A percentile compares a stretch with the other conserved stretches of the same genome.
phyloP scores from a whole-genome alignment of 2,329 filamentous ascomycete species.

The Cladobotryum protrusum region DNA sequence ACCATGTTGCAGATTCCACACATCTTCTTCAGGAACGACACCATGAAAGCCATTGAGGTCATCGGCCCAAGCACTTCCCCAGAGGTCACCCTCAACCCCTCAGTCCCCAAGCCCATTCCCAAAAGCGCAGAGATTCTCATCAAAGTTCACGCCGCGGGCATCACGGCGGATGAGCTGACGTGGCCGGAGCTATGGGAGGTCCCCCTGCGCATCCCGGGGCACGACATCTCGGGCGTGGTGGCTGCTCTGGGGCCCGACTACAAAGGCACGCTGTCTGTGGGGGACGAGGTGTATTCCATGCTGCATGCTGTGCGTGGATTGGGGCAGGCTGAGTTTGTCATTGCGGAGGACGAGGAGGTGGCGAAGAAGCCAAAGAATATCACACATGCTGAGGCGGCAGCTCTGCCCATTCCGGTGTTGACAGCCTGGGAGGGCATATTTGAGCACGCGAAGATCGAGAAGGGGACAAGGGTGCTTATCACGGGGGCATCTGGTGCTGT shows the following conservation, averaged over 20 bases:
- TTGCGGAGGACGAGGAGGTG: constrained; percentile 13
- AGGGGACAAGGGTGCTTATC: constrained; percentile 19
- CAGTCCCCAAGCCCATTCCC: constrained; percentile 16
- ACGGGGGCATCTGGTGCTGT: constrained; percentile 28
- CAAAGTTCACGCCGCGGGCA: constrained; percentile 25
- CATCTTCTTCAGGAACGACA: not conserved
- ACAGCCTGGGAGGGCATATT: constrained; percentile 25
- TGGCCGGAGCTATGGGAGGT: constrained; percentile 29
- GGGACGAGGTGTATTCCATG: constrained; percentile 24
- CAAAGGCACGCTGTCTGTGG: constrained; percentile 12
- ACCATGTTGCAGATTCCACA: not conserved
- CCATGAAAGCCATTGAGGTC: constrained; percentile 30
- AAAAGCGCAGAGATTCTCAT: constrained; percentile 21
- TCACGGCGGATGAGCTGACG: constrained; percentile 29
- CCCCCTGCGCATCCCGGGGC: constrained; percentile 25
- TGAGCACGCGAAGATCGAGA: constrained; percentile 13
- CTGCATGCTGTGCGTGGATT: constrained; percentile 15
- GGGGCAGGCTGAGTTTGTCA: constrained; percentile 24
- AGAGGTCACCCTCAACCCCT: constrained; percentile 11
- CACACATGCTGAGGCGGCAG: constrained; percentile 21
- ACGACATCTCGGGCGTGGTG: constrained; percentile 30
- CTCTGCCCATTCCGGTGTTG: constrained; percentile 26
- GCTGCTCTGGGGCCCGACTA: constrained; percentile 20
- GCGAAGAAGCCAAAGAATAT: constrained; percentile 17
- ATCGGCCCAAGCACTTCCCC: constrained; percentile 18